phyloP scores from a whole-genome alignment of 257 asterid genomes.

The Leptodermis oblonga region DNA sequence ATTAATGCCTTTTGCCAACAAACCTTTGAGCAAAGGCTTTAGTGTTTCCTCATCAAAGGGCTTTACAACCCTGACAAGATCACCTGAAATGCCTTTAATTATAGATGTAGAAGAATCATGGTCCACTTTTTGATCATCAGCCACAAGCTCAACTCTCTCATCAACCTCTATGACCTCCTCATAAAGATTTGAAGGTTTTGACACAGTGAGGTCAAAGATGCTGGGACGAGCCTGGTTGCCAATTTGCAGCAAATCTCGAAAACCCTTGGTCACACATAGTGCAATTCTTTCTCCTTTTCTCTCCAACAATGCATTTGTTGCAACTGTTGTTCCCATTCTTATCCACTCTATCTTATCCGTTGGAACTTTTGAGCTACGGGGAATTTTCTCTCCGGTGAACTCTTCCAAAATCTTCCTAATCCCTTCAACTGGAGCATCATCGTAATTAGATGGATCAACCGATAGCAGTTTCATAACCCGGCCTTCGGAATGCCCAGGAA shows the following conservation, averaged over 20 bases:
- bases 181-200: conserved; percentile 83
- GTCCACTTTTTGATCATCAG: conserved; percentile 32
- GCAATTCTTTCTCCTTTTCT: conserved; percentile 95
- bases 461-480: conserved; percentile 87
- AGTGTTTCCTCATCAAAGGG: conserved; percentile 64
- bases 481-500: conserved; percentile 82
- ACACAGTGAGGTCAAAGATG: conserved; percentile 89
- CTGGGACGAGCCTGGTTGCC: conserved; percentile 95
- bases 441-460: conserved; percentile 91
- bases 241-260: conserved; percentile 81
- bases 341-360: conserved; percentile 95
- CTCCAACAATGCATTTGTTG: conserved; percentile 89
- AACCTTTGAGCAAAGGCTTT: conserved; percentile 55
- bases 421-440: conserved; percentile 98
- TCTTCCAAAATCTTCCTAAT: conserved; percentile 89
- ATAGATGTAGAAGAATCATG: conserved; percentile 38
- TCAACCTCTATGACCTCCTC: conserved; percentile 90
- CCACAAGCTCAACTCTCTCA: conserved; percentile 86
- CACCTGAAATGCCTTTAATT: conserved; percentile 82
- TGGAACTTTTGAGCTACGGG: conserved; percentile 76
- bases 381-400: conserved; percentile 60
- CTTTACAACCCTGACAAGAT: conserved; percentile 74
- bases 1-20: conserved; percentile 59
- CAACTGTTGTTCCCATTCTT: conserved; percentile 99
- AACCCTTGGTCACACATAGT: conserved; percentile 79